A percentile compares a stretch with the other conserved stretches of the same genome.
Evolutionary conservation across 2,329 filamentous ascomycete species (phyloP).

Genomic region (Cadophora sp.): DNA sequence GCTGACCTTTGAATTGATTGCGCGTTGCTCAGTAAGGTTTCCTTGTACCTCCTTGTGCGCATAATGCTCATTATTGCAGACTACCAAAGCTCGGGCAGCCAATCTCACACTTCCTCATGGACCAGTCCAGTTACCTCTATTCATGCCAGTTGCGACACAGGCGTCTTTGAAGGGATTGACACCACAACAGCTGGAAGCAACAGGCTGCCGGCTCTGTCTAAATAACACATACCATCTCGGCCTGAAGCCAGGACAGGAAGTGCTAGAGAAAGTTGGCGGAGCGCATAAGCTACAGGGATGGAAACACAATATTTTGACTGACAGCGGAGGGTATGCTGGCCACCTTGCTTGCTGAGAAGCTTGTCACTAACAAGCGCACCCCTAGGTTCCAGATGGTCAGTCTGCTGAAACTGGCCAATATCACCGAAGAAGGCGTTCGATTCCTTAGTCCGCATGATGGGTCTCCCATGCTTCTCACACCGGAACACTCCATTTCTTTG

Average conservation of each 20-base stretch:
- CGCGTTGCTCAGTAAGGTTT: slow-evolving; percentile 77
- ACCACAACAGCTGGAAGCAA: slow-evolving; percentile 88
- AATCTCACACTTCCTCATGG: slow-evolving; percentile 90
- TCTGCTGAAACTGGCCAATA: slow-evolving; percentile 86
- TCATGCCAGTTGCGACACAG: slow-evolving; percentile 99
- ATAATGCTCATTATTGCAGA: slow-evolving; percentile 58
- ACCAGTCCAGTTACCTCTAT: slow-evolving; percentile 86
- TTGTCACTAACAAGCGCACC: slow-evolving; percentile 26
- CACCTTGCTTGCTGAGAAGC: slow-evolving; percentile 38
- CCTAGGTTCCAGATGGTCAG: slow-evolving; percentile 98
- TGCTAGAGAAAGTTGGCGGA: slow-evolving; percentile 85
- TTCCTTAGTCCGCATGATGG: slow-evolving; percentile 98
- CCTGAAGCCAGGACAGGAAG: slow-evolving; percentile 90
- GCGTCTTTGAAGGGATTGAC: slow-evolving; percentile 94
- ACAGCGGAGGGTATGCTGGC: slow-evolving; percentile 68
- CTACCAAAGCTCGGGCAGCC: slow-evolving; percentile 91
- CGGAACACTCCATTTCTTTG: slow-evolving; percentile 93
- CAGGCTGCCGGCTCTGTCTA: slow-evolving; percentile 86
- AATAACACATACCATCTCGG: slow-evolving; percentile 99
- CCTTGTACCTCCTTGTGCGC: slow-evolving; percentile 16
- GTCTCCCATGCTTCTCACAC: slow-evolving; percentile 93
- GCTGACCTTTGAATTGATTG: slow-evolving; percentile 78
- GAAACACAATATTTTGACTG: slow-evolving; percentile 92
- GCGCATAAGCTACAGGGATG: slow-evolving; percentile 95
- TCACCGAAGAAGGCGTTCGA: slow-evolving; percentile 92